A percentile compares a stretch with the other conserved stretches of the same genome.
Evolutionary conservation across 83 land plant genomes (phyloP).

Genomic region (Picea engelmannii): DNA sequence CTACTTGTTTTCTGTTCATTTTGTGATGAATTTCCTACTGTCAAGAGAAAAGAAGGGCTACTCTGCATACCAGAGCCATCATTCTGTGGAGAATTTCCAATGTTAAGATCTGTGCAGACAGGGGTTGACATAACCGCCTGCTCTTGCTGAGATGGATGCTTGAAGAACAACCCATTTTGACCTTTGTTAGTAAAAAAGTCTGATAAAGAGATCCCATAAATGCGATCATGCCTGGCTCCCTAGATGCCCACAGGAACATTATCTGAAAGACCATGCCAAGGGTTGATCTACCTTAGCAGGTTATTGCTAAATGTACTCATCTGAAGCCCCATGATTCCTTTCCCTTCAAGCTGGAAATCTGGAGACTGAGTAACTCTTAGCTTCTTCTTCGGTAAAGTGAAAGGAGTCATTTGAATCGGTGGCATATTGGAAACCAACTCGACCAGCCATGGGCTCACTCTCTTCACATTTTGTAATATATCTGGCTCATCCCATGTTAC

Average conservation of each 20-base stretch:
- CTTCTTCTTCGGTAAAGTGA: constrained; percentile 73
- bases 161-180: too few species aligned
- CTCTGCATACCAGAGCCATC: constrained; percentile 12
- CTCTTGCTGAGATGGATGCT: too few species aligned
- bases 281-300: constrained; percentile 60
- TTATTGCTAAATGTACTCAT: constrained; percentile 51
- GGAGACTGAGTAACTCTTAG: constrained; percentile 50
- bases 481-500: constrained; percentile 97
- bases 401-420: constrained; percentile 59
- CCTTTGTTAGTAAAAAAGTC: too few species aligned
- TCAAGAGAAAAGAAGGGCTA: constrained; percentile 33
- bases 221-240: constrained; percentile 98
- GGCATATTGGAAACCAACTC: constrained; percentile 82
- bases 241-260: constrained; percentile 95
- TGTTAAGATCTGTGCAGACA: constrained; percentile 18
- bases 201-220: too few species aligned
- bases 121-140: not conserved
- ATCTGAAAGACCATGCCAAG: constrained; percentile 59
- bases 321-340: constrained; percentile 51
- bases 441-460: constrained; percentile 91
- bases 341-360: constrained; percentile 56
- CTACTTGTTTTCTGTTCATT: not conserved
- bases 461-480: constrained; percentile 76
- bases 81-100: not conserved
- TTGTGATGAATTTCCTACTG: constrained; percentile 36